Base-by-base conservation (phyloP, 345 rosid genomes). In the Hibiscus trionum region DNA sequence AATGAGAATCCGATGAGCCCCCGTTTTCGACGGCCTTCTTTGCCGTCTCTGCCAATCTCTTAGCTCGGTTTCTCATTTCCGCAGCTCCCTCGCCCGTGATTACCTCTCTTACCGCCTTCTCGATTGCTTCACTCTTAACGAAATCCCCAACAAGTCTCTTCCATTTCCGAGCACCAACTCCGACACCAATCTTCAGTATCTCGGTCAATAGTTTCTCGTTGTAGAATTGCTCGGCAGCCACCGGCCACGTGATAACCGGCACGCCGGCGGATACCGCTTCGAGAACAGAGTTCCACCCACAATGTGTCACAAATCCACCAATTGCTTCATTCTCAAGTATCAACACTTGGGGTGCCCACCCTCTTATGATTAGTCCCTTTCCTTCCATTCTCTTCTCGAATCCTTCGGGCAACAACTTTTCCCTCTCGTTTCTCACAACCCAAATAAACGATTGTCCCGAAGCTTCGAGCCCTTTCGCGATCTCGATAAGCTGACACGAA, bases 191-290 rank as follows among this genome's bases (percentile, higher is more conserved):
- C 50, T 50, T 76, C 37, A 87, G 70, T 4, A 85, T 77, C 12
- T 79, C 46, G 31, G 74, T 79, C 55, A 87, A 57, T 21, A 87
- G 49, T 72, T 78, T 87, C 72, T 85, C 91, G 11, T 87, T 89
- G 72, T 81, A 80, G 29, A 87, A 84, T 72, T 89, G 90, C 70
- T 84, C 90, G 0, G 87, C 88, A 0, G 44, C 71, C 49, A 85
- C 60, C 0, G 87, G 87, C 85, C 91, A 89, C 0, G 84, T 80
- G n/a, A 87, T 82, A 83, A 87, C 3, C 11, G 67, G 67, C 4
- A 63, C 67, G 14, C 49, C 67, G 11, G 50, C 49, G 3, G 15
- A n/a, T 24, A 37, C 67, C 1, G 49, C 47, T 63, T 37, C 67
- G 0, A 63, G 42, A n/a, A 10, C 19, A 1, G 68, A 37, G 44